Evolutionary conservation across 768 basidiomycete genomes (phyloP), one percentile per base, ranked within the genome.

Genomic region (Cubamyces lactineus): DNA sequence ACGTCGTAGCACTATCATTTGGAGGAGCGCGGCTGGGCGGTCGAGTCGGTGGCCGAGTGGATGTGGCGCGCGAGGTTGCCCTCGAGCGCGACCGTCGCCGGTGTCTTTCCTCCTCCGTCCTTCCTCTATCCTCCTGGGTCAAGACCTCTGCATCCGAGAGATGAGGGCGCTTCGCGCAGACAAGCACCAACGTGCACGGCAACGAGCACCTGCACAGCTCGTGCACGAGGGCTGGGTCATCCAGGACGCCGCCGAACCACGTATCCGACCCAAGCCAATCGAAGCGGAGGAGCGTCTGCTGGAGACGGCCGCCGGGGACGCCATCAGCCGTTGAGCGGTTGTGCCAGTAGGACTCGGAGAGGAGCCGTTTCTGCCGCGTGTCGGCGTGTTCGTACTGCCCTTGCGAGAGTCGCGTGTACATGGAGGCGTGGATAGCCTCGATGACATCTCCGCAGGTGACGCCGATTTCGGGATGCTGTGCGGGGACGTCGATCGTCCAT

Each of bases 391-490:
- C 78, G 68, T 79, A 89, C 61, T 92, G 88, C 19, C 73, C 71
- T 67, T 80, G 80, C 16, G 76, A 74, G 2, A 86, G 76, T 47
- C 84, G 78, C 19, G 74, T 77, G 59, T 82, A 76, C 74, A 92
- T 69, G 65, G 80, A 79, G 0, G 73, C 67, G 46, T 80, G 78
- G 52, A 92, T 74, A 3, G 75, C 72, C 58, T 88, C 85, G 50
- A 90, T 72, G 48, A 89, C 76, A 60, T 89, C 87, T 6, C 84
- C 86, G 62, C 88, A 90, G 1, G 86, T 87, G 21, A 90, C 83
- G 19, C 87, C 88, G 30, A 79, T n/a, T 17, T 74, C 70, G 23
- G 69, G 69, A 45, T 82, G 75, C 0, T 71, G 49, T 2, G 87
- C 86, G 3, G 71, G 63, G 3, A 86, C 71, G 5, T 77, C 74